Percentiles rank a stretch among this genome's conserved stretches.
Conservation (phyloP, 2,329 filamentous ascomycete species). For the Pyrenochaeta sp. region DNA sequence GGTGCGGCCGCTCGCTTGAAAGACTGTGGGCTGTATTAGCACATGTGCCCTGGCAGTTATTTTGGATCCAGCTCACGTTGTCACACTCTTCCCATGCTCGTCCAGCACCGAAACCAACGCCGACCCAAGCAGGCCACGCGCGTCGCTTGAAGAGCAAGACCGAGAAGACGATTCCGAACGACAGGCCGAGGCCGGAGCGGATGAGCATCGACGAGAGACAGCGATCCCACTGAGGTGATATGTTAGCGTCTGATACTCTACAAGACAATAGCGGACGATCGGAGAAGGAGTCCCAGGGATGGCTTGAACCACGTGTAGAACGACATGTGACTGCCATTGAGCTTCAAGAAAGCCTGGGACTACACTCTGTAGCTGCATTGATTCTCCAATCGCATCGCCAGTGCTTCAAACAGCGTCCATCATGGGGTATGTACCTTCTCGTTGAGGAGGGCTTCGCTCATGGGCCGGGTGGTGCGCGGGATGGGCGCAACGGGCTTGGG, state of each 20-base stretch:
- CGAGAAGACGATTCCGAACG: constrained; percentile 98
- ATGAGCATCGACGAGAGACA: constrained; percentile 97
- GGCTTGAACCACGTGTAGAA: too few relatives aligned
- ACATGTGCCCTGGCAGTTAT: background rate
- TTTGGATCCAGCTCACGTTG: constrained; percentile 56
- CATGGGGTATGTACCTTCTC: constrained; percentile 83
- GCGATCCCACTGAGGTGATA: constrained; percentile 83
- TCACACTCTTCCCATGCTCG: constrained; percentile 99
- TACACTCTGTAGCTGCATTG: background rate
- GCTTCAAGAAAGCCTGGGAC: background rate
- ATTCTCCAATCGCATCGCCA: too few relatives aligned
- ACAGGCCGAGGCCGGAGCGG: constrained; percentile 93
- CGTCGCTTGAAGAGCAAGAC: constrained; percentile 97
- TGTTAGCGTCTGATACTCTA: constrained; percentile 25
- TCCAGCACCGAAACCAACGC: constrained; percentile 92
- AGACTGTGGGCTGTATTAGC: constrained; percentile 48
- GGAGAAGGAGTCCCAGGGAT: too few relatives aligned
- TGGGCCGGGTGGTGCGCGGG: constrained; percentile 75
- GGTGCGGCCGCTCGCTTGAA: constrained; percentile 60
- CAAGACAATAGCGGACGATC: too few relatives aligned
- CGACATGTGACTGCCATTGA: too few relatives aligned
- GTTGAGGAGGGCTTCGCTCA: constrained; percentile 97
- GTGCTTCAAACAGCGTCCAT: too few relatives aligned
- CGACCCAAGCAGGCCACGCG: constrained; percentile 96
- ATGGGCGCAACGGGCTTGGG: constrained; percentile 65